Base-by-base conservation (phyloP, 768 basidiomycete species). In the Trametopsis cervina region DNA sequence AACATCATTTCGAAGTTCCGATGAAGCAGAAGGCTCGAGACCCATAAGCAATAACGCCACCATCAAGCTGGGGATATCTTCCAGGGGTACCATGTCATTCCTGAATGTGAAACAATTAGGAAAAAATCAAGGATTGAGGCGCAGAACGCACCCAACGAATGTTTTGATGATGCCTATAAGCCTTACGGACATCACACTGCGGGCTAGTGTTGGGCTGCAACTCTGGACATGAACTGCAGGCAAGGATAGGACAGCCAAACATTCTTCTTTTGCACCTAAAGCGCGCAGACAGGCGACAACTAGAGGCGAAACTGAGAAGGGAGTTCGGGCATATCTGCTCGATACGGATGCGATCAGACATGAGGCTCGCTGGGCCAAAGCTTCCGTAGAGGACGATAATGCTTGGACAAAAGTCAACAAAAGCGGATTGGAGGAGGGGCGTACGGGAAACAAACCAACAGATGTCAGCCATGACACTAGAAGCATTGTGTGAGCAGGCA, bases 11-110 rank as follows among this genome's bases (percentile, higher is more conserved):
- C 62, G 67, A 6, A 81, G 65, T 12, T 75, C 72, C 3, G 61
- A 57, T 1, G 72, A 63, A 25, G 73, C 73, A 11, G 69, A 63
- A 1, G 69, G 60, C 54, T 88, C 85, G 51, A 84, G 70, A 2
- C 69, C 80, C 22, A 88, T 59, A 2, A 82, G 63, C 3, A 81
- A 51, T 36, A 89, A 54, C 2, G 69, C 62, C 42, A 78, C 53
- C 6, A 82, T 54, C 18, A 81, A 58, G 48, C 78, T 70, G 11
- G 75, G 69, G 1, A 74, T 56, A 18, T 83, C 78, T 4, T 66
- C 58, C 5, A 46, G 38, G 15, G 56, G 52, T 13, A 76, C 57
- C 43, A 60, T 63, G 41, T 64, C 57, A 40, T 68, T 67, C 43
- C 70, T 74, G 25, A 13, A 54, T 13, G 23, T 3, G 33, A 18